Base-by-base conservation (phyloP, 2,329 filamentous ascomycete genomes). In the Nothophoma quercina region DNA sequence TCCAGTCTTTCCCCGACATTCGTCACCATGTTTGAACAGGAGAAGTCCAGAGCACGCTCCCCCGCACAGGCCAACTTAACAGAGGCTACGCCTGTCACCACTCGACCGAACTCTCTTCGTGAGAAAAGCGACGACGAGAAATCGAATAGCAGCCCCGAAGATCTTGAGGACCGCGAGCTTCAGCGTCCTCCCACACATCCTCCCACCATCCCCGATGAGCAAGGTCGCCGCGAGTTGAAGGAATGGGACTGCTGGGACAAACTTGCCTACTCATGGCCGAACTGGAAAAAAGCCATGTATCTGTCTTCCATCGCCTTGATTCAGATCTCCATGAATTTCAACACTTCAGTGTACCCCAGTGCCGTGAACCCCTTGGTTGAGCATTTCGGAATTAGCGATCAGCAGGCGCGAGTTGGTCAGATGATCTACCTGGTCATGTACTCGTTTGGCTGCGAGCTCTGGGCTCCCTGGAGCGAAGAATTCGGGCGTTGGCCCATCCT, bases 371-470 rank as follows among this genome's bases (percentile, higher is more conserved):
- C 77, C 10, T 77, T 84, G 18, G 74, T 83, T 0, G 78, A 86
- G 19, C 80, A 91, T 54, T 93, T 89, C 62, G 63, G 76, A 1
- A 68, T 78, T 9, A 66, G 59, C 43, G 54, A 58, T 5, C 63
- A 67, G 43, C 57, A 60, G 36, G 64, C 62, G 13, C 55, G 63
- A 33, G 46, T 65, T 1, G 63, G 64, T 7, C 61, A 63, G 40
- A 65, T 65, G 61, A 63, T 63, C 59, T 95, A 93, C 75, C 76
- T 95, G 28, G 81, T 95, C 39, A 72, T 87, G 5, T 95, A 95
- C 70, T 90, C 89, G 33, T 92, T 95, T 68, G 90, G 90, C 23
- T 95, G 90, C 70, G 90, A 95, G 72, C 81, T 93, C 0, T 95
- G 90, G 90, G 90, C 90, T 0, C 90, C 18, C 60, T 82, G 90